Conservation (phyloP, 176 grass and related monocot genomes). For the Carex littledalei region DNA sequence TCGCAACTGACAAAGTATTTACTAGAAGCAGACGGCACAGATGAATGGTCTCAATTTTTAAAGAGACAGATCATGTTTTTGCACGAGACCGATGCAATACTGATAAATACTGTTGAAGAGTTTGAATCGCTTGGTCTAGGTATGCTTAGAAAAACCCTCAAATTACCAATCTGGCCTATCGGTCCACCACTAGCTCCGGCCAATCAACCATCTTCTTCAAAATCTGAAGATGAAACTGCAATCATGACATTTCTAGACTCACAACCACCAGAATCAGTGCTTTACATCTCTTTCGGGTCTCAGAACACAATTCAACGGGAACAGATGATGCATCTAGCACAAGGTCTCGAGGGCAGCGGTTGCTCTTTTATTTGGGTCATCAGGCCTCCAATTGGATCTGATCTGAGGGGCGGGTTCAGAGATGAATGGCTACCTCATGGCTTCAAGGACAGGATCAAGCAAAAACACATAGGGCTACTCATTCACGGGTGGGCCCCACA, state of each 20-base stretch:
- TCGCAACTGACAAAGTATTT: constrained; percentile 23
- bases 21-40: neutral
- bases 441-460: constrained; percentile 26
- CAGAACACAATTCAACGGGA: constrained; percentile 19
- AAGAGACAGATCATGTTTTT: neutral
- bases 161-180: constrained; percentile 18
- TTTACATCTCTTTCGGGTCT: constrained; percentile 37
- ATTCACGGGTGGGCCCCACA: constrained; percentile 12
- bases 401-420: constrained; percentile 13
- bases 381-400: constrained; percentile 27
- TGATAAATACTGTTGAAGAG: constrained; percentile 35
- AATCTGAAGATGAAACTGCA: neutral
- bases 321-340: constrained; percentile 40
- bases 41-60: neutral
- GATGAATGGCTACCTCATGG: constrained; percentile 30
- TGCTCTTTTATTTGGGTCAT: constrained; percentile 32
- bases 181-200: constrained; percentile 5
- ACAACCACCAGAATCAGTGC: constrained; percentile 19
- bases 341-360: constrained; percentile 28
- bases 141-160: constrained; percentile 19
- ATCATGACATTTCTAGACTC: constrained; percentile 25
- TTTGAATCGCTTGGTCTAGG: constrained; percentile 18
- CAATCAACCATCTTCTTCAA: neutral
- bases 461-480: neutral
- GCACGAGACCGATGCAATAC: neutral